Evolutionary conservation across 202 grass and related monocot species (phyloP), one percentile per base, ranked within the genome.

Genomic region (Panicum virgatum): DNA sequence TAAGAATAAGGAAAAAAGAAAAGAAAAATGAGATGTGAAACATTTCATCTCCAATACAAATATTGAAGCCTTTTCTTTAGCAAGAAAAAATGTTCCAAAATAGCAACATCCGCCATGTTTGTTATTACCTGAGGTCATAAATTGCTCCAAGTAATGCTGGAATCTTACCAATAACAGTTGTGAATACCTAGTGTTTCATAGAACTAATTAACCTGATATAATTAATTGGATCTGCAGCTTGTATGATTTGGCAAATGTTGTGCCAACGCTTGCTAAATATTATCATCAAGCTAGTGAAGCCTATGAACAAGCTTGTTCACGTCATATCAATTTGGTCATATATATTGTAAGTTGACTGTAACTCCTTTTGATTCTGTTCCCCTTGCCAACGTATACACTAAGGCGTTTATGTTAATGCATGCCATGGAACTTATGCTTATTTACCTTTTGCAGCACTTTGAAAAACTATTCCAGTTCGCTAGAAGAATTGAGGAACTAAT

Each of bases 201-300:
- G 20, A 78, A 36, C 34, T 66, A 5, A 54, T 78, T 65, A 61
- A 82, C 29, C 53, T 78, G 10, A 56, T 43, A 73, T 77, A 48
- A 79, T 79, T 83, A 50, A 82, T 82, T 39, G 75, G 10, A 58
- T 76, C 2, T 73, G 44, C 89, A 92, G 92, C 62, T 78, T 93
- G 19, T 98, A 98, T 78, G 92, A 98, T 80, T 90, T 98, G 73
- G 96, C 96, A 9, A 98, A 98, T 90, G 88, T 87, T 76, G 92
- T 98, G 26, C 85, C 90, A 72, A 98, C 80, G 71, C 96, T 98
- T 75, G 95, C 95, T 77, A 95, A 98, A 67, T 98, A 88, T 81
- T 98, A 98, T 83, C 96, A 95, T 86, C 96, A 98, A 91, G 96
- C 96, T 66, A 98, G 95, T 85, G 96, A 95, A 91, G 87, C 88